phyloP scores from a whole-genome alignment of 495 filamentous ascomycete genomes.

The Saxophila tyrrhenica region DNA sequence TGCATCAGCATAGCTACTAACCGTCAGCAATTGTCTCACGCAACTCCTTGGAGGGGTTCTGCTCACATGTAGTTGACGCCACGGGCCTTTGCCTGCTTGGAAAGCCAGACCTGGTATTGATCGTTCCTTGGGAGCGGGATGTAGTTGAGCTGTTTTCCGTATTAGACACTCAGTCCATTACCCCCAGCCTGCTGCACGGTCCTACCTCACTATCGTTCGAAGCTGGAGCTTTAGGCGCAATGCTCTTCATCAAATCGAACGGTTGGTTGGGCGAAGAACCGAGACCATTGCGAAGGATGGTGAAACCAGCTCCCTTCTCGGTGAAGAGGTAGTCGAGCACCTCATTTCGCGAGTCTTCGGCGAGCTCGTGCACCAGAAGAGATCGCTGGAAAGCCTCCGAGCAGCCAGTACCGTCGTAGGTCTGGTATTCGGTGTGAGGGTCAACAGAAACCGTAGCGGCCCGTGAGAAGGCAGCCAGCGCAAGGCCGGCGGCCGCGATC shows the following conservation, averaged over 20 bases:
- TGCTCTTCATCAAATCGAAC: slow-evolving; percentile 20
- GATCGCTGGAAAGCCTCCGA: slow-evolving; percentile 42
- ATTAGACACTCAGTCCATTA: neutral
- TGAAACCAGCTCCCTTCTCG: slow-evolving; percentile 39
- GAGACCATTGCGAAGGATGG: slow-evolving; percentile 43
- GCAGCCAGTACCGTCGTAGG: slow-evolving; percentile 64
- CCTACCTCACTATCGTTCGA: slow-evolving; percentile 6
- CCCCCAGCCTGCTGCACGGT: neutral
- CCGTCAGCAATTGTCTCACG: too few species aligned
- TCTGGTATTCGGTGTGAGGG: slow-evolving; percentile 72
- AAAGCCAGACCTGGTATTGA: slow-evolving; percentile 39
- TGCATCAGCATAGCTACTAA: slow-evolving; percentile 46
- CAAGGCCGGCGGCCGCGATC: slow-evolving; percentile 1
- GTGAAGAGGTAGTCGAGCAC: slow-evolving; percentile 41
- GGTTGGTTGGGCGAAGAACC: slow-evolving; percentile 28
- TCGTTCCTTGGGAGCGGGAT: slow-evolving; percentile 33
- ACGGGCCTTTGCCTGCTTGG: slow-evolving; percentile 35
- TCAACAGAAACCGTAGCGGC: slow-evolving; percentile 56
- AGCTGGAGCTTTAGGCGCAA: slow-evolving; percentile 10
- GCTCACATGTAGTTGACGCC: slow-evolving; percentile 37
- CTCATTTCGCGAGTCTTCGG: slow-evolving; percentile 21
- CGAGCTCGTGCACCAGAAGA: slow-evolving; percentile 30
- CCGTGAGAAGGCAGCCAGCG: neutral
- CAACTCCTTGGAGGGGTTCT: too few species aligned
- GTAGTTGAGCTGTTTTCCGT: slow-evolving; percentile 35